Evolutionary conservation across 2,329 filamentous ascomycete species (phyloP), one percentile per base, ranked within the genome.

Genomic region (Apiospora pterosperma): DNA sequence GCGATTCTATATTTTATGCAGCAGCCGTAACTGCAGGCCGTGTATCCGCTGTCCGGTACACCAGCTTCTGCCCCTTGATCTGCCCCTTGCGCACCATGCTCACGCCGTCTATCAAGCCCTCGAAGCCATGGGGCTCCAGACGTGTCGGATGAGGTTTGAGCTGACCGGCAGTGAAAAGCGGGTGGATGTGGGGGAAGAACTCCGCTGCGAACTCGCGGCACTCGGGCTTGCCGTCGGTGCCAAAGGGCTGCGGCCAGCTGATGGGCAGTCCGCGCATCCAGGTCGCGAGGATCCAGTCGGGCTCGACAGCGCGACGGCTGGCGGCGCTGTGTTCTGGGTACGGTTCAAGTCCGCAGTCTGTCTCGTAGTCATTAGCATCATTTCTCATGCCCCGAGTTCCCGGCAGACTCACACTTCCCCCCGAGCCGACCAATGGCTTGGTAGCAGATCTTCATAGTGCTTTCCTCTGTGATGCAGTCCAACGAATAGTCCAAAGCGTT

Each of bases 401-500:
- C n/a, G n/a, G n/a, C n/a, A 39, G 12, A 21, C 60, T 62, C 31
- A 62, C 60, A 62, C 23, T 62, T 62, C 5, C 65, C 65, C 1
- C 65, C 65, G 2, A 64, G 61, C 2, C 64, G 59, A 7, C 65
- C 62, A 5, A 65, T 2, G 3, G 61, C 64, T 19, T 31, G 12
- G 55, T 66, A 65, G 61, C 65, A 79, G 52, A 76, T 62, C 21
- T 67, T 63, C 62, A 74, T 75, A 1, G 73, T 72, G 12, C 66
- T 59, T 1, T 68, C 65, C 25, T 74, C 69, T 0, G 75, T 69
- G 59, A 81, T 71, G 62, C 71, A 76, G 67, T 82, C 80, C 1
- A 82, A 62, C 2, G 71, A 75, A 48, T 76, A 76, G 1, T 44
- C 64, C 1, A 82, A 71, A 0, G 44, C 64, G 67, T 78, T 76